Evolutionary conservation across 2,329 filamentous ascomycete species (phyloP), one percentile per base, ranked within the genome.

Genomic region (Clarireedia homoeocarpa): DNA sequence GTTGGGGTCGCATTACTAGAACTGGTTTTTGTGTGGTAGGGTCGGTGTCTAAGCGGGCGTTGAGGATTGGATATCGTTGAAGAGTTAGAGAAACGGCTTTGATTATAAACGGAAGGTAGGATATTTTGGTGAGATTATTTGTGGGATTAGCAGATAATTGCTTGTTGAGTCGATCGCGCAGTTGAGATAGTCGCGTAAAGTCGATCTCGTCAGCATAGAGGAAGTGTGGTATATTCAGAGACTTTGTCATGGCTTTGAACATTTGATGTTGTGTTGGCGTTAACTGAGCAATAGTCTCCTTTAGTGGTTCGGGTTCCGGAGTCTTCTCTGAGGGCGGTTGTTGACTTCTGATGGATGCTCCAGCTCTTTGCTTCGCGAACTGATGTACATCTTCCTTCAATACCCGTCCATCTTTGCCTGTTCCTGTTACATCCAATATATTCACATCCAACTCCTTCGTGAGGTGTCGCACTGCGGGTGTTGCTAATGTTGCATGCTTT

Each of bases 171-270:
- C 83, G 85, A 60, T 77, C 76, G 48, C 94, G 88, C 52, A 96
- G 78, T 49, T 80, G 73, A 57, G 84, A 83, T 4, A 99, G 80
- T 40, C 80, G 77, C 45, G 87, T 85, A 70, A 96, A 86, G 73
- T 95, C 88, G 50, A 96, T 77, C 69, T 92, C 89, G 72, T 96
- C 91, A 40, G 90, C 87, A 74, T 95, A 99, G 59, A 97, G 82
- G 73, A 99, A 96, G 73, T 97, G 94, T 0, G 94, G 94, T 65
- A 96, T 97, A 51, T 74, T 82, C 61, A 99, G 80, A 2, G 92
- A 96, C 57, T 84, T 84, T 14, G 92, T 96, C 94, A 99, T 99
- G 58, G 85, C 81, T 75, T 95, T 96, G 83, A 96, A 97, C 94
- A 99, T 99, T 69, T 90, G 87, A 39, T 82, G 79, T 73, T 97